A percentile compares a stretch with the other conserved stretches of the same genome.
These are phyloP conservation scores for Trichoderma virens DNA, from an alignment of 495 filamentous ascomycete genomes.

Conservation along the genomic window DNA sequence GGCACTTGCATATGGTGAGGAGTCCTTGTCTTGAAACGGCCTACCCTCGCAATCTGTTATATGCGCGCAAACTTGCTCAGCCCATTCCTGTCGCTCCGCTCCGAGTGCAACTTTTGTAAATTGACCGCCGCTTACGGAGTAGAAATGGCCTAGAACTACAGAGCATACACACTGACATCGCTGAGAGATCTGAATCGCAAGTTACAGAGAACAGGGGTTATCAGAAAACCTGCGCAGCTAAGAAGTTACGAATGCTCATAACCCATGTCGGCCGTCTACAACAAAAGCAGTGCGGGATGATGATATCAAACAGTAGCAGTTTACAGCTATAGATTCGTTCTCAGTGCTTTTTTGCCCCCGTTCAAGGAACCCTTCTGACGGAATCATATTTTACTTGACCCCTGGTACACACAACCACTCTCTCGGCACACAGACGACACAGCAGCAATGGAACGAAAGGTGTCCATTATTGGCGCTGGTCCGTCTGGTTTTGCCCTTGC, in stretches of 20 bases:
- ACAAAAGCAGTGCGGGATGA: background rate
- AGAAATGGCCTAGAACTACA: background rate
- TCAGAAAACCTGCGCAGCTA: background rate
- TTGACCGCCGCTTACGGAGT: background rate
- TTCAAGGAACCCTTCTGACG: background rate
- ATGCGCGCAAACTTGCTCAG: background rate
- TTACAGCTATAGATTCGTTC: background rate
- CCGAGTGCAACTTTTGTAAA: too few species aligned
- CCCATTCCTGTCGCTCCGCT: background rate
- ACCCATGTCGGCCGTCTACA: background rate
- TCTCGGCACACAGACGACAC: background rate
- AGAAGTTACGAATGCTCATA: background rate
- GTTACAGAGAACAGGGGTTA: background rate
- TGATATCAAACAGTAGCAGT: background rate
- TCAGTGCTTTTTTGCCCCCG: background rate
- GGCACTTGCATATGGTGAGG: background rate
- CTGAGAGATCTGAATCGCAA: background rate
- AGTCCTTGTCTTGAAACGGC: background rate
- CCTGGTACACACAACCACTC: background rate
- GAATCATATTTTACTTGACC: background rate
- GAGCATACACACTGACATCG: background rate
- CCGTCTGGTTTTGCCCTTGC: background rate
- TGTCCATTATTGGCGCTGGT: background rate
- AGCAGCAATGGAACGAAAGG: background rate
- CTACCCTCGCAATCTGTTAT: background rate